phyloP scores from a whole-genome alignment of 2,329 filamentous ascomycete genomes.

The Aspergillus piperis region DNA sequence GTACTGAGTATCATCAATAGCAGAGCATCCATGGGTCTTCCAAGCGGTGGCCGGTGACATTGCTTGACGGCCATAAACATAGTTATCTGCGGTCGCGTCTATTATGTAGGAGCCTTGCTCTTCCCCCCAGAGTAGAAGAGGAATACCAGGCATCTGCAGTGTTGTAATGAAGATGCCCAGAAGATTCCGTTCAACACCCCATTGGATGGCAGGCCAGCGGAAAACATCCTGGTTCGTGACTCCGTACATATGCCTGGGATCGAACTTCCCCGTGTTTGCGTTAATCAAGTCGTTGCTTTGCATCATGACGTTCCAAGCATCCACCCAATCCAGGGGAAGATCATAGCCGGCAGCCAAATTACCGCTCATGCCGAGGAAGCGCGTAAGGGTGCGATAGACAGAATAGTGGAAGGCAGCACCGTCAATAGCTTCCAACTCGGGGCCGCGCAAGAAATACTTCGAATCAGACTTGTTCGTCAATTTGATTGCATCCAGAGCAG shows the following conservation, averaged over 20 bases:
- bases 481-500: slow-evolving; percentile 51
- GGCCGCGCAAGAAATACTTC: slow-evolving; percentile 54
- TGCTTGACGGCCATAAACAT: slow-evolving; percentile 65
- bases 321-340: slow-evolving; percentile 56
- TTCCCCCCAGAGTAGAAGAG: slow-evolving; percentile 64
- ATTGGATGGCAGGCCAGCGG: slow-evolving; percentile 61
- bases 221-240: slow-evolving; percentile 68
- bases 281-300: slow-evolving; percentile 63
- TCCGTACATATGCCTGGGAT: slow-evolving; percentile 66
- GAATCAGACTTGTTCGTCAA: slow-evolving; percentile 48
- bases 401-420: slow-evolving; percentile 65
- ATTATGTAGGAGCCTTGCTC: slow-evolving; percentile 66
- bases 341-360: slow-evolving; percentile 57
- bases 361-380: slow-evolving; percentile 63
- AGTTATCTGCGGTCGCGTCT: slow-evolving; percentile 65
- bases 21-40: slow-evolving; percentile 66
- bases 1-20: slow-evolving; percentile 58
- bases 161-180: slow-evolving; percentile 62
- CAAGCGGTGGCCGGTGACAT: slow-evolving; percentile 64
- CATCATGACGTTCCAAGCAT: slow-evolving; percentile 59
- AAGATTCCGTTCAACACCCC: slow-evolving; percentile 60
- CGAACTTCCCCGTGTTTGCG: slow-evolving; percentile 61
- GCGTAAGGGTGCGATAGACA: slow-evolving; percentile 62
- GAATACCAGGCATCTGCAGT: slow-evolving; percentile 62
- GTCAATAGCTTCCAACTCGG: slow-evolving; percentile 58